Percentiles rank a stretch among this genome's conserved stretches.
Conservation (phyloP, 306 rosid genomes). For the Benincasa hispida region DNA sequence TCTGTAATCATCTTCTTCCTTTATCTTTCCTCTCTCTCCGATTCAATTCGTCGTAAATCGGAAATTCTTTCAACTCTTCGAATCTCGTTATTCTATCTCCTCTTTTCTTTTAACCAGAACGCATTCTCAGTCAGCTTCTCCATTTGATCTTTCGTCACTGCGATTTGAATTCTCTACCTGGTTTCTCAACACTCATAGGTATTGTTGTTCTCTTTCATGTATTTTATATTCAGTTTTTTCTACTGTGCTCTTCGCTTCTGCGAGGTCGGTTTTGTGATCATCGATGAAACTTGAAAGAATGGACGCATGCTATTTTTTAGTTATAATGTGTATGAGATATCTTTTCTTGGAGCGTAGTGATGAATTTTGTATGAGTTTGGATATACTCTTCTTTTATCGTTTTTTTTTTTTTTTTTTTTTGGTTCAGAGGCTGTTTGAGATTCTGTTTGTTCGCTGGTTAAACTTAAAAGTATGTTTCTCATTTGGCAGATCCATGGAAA, state of each 20-base stretch:
- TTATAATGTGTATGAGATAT: neutral
- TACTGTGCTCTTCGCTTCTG: neutral
- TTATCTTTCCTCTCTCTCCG: neutral
- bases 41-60: neutral
- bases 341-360: neutral
- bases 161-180: neutral
- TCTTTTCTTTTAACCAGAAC: neutral
- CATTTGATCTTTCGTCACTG: neutral
- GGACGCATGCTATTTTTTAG: neutral
- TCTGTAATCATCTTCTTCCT: neutral
- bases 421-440: too few relatives aligned
- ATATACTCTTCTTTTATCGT: neutral
- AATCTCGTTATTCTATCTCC: neutral
- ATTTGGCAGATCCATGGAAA: constrained; percentile 36
- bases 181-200: neutral
- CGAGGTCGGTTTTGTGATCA: neutral
- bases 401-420: too few relatives aligned
- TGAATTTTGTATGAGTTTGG: neutral
- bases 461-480: neutral
- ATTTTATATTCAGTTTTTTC: neutral
- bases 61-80: neutral
- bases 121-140: neutral
- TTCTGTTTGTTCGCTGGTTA: neutral
- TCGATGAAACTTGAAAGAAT: neutral
- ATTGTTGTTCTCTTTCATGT: neutral